Evolutionary conservation across 345 rosid genomes (phyloP), one percentile per base, ranked within the genome.

Genomic region (Acer yangbiense): DNA sequence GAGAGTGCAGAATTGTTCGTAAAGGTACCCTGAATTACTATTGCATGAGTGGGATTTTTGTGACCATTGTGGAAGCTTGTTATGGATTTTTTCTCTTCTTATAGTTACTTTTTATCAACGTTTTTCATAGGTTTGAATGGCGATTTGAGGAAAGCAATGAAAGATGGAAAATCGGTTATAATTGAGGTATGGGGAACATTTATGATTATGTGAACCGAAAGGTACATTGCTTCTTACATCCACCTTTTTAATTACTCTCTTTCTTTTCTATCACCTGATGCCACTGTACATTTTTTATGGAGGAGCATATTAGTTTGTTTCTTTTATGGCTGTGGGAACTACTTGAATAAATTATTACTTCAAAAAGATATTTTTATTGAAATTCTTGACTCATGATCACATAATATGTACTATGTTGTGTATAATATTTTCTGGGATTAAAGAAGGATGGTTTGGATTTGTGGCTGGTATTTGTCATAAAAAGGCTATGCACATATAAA

Each of bases 151-250:
- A 97, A 97, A 85, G 99, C 99, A 83, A 90, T 94, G 97, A 97
- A 97, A 91, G 99, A 97, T 87, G 99, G 99, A 80, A 97, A 97
- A 82, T 98, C 99, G 0, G 90, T 97, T 71, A 97, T 97, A 72
- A 94, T 97, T 50, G 99, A 97, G 97, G 99, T 93, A 85, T 68
- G 16, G 25, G 21, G 14, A 29, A 41, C 57, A 23, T 18, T 25
- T 18, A n/a, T 72, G 52, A 60, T 73, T 48, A 18, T 58, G n/a
- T 43, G 70, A 41, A 39, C 65, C 57, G 35, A 23, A 27, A 71
- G 48, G 18, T 60, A 17, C 69, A 29, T 32, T 44, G 43, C 65
- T 21, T 39, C 23, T 17, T 72, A 52, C 54, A 46, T 50, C 35
- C n/a, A 12, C 72, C 27, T 13, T 44, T 50, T 44, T 54, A 35